Conservation (phyloP, 208 protist genomes). For the Leptomonas seymouri region DNA sequence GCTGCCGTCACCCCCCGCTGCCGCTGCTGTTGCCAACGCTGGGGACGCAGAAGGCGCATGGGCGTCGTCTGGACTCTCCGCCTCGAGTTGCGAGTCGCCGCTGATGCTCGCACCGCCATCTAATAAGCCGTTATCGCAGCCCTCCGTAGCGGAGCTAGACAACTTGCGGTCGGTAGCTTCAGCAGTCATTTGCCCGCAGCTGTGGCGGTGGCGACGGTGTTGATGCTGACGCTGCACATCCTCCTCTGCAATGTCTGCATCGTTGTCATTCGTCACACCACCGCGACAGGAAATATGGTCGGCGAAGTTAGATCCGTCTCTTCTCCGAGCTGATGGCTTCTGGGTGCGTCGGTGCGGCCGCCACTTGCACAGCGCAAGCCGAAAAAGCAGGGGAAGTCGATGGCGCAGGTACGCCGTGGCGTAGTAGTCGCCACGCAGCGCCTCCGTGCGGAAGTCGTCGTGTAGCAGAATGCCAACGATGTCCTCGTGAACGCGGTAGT, state of each 20-base stretch:
- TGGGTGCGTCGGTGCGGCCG: neutral
- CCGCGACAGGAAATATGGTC: neutral
- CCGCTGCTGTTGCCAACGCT: neutral
- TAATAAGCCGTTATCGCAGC: conserved; percentile 1
- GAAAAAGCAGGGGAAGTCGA: conserved; percentile 36
- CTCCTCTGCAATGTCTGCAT: neutral
- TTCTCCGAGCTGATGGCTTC: neutral
- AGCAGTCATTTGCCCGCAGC: neutral
- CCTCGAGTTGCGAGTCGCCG: conserved; percentile 8
- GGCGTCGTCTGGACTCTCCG: conserved; percentile 6
- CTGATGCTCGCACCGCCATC: conserved; percentile 1
- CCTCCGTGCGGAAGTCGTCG: conserved; percentile 33
- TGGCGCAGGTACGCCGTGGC: conserved; percentile 31
- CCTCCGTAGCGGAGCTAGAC: neutral
- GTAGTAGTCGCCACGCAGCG: conserved; percentile 25
- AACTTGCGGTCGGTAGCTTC: neutral
- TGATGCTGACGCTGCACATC: neutral
- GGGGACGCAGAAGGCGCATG: neutral
- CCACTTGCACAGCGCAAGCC: conserved; percentile 33
- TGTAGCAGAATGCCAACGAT: conserved; percentile 34
- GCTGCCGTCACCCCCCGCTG: neutral
- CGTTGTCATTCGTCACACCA: neutral
- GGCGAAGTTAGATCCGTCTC: neutral
- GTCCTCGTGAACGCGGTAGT: conserved; percentile 23
- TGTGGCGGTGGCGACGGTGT: neutral